Evolutionary conservation across 345 rosid species (phyloP).

Genomic region (Brassica rapa): DNA sequence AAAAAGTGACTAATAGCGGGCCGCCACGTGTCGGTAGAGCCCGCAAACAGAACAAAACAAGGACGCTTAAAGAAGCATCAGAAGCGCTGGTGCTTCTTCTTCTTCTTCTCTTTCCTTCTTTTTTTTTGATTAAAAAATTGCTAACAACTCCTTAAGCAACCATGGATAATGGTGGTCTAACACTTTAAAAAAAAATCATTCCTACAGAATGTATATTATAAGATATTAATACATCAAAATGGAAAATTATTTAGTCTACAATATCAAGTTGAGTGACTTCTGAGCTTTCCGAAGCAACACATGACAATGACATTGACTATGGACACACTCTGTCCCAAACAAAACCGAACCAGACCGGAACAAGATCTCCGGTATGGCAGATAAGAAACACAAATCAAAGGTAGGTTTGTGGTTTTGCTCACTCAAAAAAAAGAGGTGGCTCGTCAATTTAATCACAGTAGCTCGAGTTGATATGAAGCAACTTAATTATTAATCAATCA

Average conservation of each 20-base stretch:
- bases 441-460: slow-evolving; percentile 31
- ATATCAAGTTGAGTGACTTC: neutral
- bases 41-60: no score
- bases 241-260: neutral
- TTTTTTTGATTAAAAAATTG: no score
- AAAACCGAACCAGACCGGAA: neutral
- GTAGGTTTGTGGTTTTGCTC: slow-evolving; percentile 28
- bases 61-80: no score
- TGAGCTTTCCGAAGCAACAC: slow-evolving; percentile 21
- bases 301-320: neutral
- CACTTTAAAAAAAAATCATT: neutral
- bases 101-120: no score
- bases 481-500: slow-evolving; percentile 21
- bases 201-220: neutral
- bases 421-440: slow-evolving; percentile 16
- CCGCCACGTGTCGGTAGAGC: no score
- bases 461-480: slow-evolving; percentile 37
- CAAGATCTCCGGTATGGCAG: slow-evolving; percentile 24
- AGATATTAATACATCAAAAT: neutral
- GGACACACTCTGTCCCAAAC: slow-evolving; percentile 26
- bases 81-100: no score
- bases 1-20: no score
- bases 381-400: slow-evolving; percentile 34
- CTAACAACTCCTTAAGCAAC: no score
- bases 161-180: no score